Evolutionary conservation across 1,284 basidiomycete species (phyloP).

Genomic region (Cutaneotrichosporon cutaneum): DNA sequence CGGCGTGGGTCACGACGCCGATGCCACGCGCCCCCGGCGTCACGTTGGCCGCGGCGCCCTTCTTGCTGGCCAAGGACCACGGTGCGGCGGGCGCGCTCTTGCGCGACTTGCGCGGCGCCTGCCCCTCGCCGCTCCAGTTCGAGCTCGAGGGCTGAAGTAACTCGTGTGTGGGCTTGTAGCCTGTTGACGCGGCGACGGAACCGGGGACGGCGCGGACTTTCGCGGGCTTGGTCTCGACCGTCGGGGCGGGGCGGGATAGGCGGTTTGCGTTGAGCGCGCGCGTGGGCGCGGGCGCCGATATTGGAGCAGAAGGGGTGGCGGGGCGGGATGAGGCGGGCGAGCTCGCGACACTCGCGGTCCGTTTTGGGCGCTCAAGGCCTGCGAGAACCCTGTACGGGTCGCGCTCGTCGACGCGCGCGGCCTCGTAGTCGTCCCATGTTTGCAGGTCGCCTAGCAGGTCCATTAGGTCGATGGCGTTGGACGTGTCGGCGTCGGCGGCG

Average conservation of each 20-base stretch:
- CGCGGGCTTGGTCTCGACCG: neutral
- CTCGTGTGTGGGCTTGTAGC: neutral
- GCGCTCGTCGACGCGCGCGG: slow-evolving; percentile 18
- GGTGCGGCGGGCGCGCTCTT: neutral
- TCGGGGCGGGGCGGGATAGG: slow-evolving; percentile 10
- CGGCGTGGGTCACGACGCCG: slow-evolving; percentile 25
- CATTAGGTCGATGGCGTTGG: slow-evolving; percentile 46
- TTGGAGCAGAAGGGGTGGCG: neutral
- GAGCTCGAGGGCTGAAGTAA: neutral
- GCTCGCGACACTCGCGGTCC: neutral
- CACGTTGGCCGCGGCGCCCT: slow-evolving; percentile 32
- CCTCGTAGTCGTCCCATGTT: slow-evolving; percentile 40
- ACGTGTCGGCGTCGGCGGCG: slow-evolving; percentile 40
- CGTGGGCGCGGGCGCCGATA: neutral
- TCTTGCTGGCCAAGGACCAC: slow-evolving; percentile 34
- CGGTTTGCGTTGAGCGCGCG: slow-evolving; percentile 18
- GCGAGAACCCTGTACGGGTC: slow-evolving; percentile 14
- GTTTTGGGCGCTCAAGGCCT: neutral
- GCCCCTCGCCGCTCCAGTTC: neutral
- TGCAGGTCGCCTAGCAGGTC: slow-evolving; percentile 42
- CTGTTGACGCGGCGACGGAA: neutral
- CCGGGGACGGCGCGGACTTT: neutral
- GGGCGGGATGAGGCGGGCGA: neutral
- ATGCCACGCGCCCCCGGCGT: slow-evolving; percentile 37
- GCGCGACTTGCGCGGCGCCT: neutral